phyloP scores from a whole-genome alignment of 495 filamentous ascomycete genomes.

The Neurospora discreta region DNA sequence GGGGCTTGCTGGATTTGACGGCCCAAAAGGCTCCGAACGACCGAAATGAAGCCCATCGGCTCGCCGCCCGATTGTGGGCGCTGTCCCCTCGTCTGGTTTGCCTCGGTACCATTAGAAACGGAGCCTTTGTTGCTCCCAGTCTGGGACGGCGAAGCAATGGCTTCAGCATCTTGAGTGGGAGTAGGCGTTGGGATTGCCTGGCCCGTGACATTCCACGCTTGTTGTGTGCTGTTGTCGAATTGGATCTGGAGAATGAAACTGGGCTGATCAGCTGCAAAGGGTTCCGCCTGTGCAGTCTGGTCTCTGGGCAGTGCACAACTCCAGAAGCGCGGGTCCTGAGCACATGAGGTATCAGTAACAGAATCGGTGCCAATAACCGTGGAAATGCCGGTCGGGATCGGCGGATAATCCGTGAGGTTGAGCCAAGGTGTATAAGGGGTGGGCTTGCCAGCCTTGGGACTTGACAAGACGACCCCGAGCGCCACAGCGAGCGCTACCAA shows the following conservation, averaged over 20 bases:
- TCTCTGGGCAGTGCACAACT: constrained; percentile 74
- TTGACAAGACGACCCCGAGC: constrained; percentile 49
- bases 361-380: constrained; percentile 60
- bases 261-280: constrained; percentile 53
- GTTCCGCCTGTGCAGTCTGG: constrained; percentile 46
- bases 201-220: constrained; percentile 29
- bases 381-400: constrained; percentile 70
- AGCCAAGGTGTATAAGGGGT: constrained; percentile 44
- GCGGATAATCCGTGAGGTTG: constrained; percentile 75
- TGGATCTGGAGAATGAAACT: constrained; percentile 71
- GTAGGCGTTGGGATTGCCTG: constrained; percentile 19
- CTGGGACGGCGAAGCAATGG: constrained; percentile 14
- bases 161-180: neutral
- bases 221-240: constrained; percentile 59
- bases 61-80: neutral
- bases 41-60: neutral
- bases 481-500: constrained; percentile 50
- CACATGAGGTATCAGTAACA: constrained; percentile 49
- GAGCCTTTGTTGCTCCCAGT: constrained; percentile 15
- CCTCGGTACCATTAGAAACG: constrained; percentile 1
- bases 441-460: constrained; percentile 28
- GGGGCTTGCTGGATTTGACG: neutral
- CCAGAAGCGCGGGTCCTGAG: constrained; percentile 62
- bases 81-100: neutral
- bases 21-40: neutral